Evolutionary conservation across 2,329 filamentous ascomycete species (phyloP).

Genomic region (Periconia macrospinosa): DNA sequence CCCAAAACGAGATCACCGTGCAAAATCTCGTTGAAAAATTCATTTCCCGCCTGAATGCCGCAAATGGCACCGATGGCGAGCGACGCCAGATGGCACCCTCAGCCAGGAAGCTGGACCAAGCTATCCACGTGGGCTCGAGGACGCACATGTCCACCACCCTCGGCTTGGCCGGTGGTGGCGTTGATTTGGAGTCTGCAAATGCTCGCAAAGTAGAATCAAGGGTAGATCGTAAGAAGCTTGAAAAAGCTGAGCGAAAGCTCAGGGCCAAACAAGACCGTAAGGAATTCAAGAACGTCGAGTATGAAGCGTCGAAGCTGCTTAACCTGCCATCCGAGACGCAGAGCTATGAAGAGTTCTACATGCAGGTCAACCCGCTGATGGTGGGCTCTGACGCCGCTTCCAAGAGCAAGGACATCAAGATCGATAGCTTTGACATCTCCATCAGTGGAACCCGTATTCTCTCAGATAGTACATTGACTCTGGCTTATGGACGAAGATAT

Average conservation of each 20-base stretch:
- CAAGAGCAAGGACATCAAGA: constrained; percentile 99
- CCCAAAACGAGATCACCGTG: constrained; percentile 74
- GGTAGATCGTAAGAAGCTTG: constrained; percentile 97
- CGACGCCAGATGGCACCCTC: constrained; percentile 70
- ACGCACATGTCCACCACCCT: constrained; percentile 95
- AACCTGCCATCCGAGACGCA: constrained; percentile 80
- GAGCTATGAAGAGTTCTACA: constrained; percentile 99
- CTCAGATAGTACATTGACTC: constrained; percentile 84
- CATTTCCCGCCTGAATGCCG: constrained; percentile 76
- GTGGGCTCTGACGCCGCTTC: constrained; percentile 66
- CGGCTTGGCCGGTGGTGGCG: constrained; percentile 77
- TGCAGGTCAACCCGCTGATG: constrained; percentile 97
- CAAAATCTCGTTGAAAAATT: constrained; percentile 86
- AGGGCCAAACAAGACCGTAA: constrained; percentile 98
- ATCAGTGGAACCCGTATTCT: constrained; percentile 89
- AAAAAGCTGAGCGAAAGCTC: constrained; percentile 97
- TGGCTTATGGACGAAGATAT: constrained; percentile 91
- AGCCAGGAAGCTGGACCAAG: constrained; percentile 86
- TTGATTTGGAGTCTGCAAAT: constrained; percentile 94
- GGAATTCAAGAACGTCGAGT: constrained; percentile 96
- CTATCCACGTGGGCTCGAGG: constrained; percentile 90
- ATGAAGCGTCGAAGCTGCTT: constrained; percentile 89
- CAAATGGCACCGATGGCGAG: constrained; percentile 69
- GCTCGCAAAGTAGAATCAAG: constrained; percentile 93
- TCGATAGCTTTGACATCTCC: constrained; percentile 93